Evolutionary conservation across 2,329 filamentous ascomycete genomes (phyloP).

Genomic region (Thermomyces lanuginosus): DNA sequence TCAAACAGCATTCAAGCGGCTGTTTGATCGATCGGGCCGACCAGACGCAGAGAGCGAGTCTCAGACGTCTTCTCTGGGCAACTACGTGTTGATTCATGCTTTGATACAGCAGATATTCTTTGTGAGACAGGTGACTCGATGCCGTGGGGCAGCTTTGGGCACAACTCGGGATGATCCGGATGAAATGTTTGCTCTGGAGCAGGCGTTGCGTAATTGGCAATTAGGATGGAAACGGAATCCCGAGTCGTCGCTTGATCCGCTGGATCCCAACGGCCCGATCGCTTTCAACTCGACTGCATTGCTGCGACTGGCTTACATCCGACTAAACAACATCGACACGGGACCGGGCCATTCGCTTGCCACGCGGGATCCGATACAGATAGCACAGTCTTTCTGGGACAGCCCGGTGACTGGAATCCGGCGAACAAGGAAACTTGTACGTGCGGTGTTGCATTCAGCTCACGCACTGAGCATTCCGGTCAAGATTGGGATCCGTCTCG

Average conservation of each 20-base stretch:
- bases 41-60: conserved; percentile 2
- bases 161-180: conserved; percentile 16
- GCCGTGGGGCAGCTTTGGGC: conserved; percentile 14
- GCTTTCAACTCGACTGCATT: conserved; percentile 50
- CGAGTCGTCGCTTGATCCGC: conserved; percentile 20
- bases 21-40: conserved; percentile 5
- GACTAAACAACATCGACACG: conserved; percentile 44
- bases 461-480: conserved; percentile 46
- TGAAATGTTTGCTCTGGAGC: conserved; percentile 27
- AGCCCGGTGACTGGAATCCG: conserved; percentile 33
- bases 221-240: conserved; percentile 24
- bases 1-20: conserved; percentile 7
- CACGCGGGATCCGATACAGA: conserved; percentile 23
- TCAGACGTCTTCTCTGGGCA: conserved; percentile 35
- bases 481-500: conserved; percentile 22
- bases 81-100: conserved; percentile 53
- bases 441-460: conserved; percentile 49
- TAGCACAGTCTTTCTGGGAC: conserved; percentile 43
- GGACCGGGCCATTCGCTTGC: conserved; percentile 28
- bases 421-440: conserved; percentile 41
- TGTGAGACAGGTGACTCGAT: conserved; percentile 30
- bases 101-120: conserved; percentile 56
- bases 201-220: conserved; percentile 29
- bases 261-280: conserved; percentile 38
- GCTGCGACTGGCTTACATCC: conserved; percentile 40